These are phyloP conservation scores for Saturnispora zaruensis DNA, from an alignment of 805 yeast genomes.

Conservation along the genomic window DNA sequence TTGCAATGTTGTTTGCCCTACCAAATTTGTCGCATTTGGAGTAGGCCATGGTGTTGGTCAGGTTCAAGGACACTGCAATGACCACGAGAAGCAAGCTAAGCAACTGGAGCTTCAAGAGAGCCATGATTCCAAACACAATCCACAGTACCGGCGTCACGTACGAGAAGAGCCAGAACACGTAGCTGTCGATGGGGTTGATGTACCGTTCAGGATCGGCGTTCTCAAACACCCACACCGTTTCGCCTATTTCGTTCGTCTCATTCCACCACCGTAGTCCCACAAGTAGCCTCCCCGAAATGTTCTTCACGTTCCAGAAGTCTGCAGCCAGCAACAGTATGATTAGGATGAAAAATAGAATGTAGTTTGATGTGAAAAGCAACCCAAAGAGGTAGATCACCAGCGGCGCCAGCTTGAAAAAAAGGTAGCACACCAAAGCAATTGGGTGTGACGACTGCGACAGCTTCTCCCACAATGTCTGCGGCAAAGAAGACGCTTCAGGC, in stretches of 20 bases:
- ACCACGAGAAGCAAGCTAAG: conserved; percentile 52
- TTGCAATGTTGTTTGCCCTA: conserved; percentile 63
- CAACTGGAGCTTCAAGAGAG: conserved; percentile 69
- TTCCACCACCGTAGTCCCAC: conserved; percentile 98
- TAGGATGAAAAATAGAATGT: conserved; percentile 69
- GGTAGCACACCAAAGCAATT: conserved; percentile 57
- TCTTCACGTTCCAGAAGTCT: conserved; percentile 91
- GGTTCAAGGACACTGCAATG: conserved; percentile 62
- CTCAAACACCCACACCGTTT: conserved; percentile 81
- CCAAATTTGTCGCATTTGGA: conserved; percentile 90
- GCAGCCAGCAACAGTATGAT: conserved; percentile 72
- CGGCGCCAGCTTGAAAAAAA: conserved; percentile 56
- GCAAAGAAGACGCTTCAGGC: conserved; percentile 10
- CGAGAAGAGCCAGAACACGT: conserved; percentile 74
- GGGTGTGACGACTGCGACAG: conserved; percentile 75
- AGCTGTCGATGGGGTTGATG: conserved; percentile 88
- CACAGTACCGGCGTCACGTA: conserved; percentile 72
- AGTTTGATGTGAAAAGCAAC: conserved; percentile 52
- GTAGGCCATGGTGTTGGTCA: conserved; percentile 83
- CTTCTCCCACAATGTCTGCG: conserved; percentile 34
- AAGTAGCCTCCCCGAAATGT: conserved; percentile 78
- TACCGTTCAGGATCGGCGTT: conserved; percentile 63
- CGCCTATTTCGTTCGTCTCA: conserved; percentile 58
- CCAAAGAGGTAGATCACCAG: conserved; percentile 65
- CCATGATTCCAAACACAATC: conserved; percentile 66